phyloP scores from a whole-genome alignment of 164 flowering plant species.

The Aristolochia fimbriata region DNA sequence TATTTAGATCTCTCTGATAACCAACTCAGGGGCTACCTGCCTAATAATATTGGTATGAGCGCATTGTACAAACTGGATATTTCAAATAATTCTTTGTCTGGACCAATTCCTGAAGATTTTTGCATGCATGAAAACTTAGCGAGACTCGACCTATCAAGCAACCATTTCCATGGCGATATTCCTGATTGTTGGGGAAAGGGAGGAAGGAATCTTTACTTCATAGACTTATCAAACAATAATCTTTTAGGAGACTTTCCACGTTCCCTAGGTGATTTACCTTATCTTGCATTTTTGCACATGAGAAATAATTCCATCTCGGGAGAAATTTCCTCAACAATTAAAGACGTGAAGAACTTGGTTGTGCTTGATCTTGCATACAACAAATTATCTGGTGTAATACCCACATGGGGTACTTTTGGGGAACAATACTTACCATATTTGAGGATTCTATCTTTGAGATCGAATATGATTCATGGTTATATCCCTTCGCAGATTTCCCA shows the following conservation, averaged over 20 bases:
- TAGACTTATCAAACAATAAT: slow-evolving; percentile 11
- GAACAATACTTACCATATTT: slow-evolving; percentile 4
- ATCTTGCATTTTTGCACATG: slow-evolving; percentile 3
- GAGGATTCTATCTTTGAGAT: slow-evolving; percentile 8
- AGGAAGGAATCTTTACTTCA: not conserved
- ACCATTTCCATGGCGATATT: too few relatives aligned
- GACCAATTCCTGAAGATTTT: slow-evolving; percentile 9
- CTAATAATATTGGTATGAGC: too few relatives aligned
- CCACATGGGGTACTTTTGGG: slow-evolving; percentile 15
- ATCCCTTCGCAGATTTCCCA: slow-evolving; percentile 5
- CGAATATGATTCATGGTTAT: slow-evolving; percentile 5
- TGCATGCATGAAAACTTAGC: too few relatives aligned
- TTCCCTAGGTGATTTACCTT: slow-evolving; percentile 8
- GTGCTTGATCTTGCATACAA: slow-evolving; percentile 14
- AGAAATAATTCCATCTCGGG: slow-evolving; percentile 6
- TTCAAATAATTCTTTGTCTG: slow-evolving; percentile 10
- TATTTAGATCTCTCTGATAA: too few relatives aligned
- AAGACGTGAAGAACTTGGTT: not conserved
- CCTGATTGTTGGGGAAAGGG: too few relatives aligned
- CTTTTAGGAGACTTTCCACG: slow-evolving; percentile 15
- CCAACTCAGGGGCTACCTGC: too few relatives aligned
- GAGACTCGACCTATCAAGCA: too few relatives aligned
- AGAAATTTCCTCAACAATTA: not conserved
- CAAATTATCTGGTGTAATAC: slow-evolving; percentile 8
- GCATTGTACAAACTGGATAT: not conserved